A percentile compares a stretch with the other conserved stretches of the same genome.
phyloP scores from a whole-genome alignment of 257 asterid species.

The Cruciata laevipes region DNA sequence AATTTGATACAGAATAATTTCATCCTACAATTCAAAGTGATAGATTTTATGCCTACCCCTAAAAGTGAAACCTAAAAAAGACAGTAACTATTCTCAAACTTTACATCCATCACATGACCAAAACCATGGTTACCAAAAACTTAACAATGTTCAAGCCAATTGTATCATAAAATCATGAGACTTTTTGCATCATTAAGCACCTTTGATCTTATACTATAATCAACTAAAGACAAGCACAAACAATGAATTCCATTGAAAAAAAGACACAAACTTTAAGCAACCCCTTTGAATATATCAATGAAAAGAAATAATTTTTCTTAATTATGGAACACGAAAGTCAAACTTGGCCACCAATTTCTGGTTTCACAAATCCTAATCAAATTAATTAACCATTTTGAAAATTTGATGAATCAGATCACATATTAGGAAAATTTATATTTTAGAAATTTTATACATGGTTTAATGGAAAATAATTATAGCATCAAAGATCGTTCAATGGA shows the following conservation, averaged over 20 bases:
- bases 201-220: too few species aligned
- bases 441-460: too few species aligned
- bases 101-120: neutral
- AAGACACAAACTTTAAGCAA: neutral
- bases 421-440: too few species aligned
- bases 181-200: neutral
- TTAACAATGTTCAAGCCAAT: neutral
- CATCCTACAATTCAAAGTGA: neutral
- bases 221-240: neutral
- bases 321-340: neutral
- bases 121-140: neutral
- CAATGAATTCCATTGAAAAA: neutral
- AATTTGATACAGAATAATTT: too few species aligned
- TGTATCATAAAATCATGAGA: neutral
- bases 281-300: too few species aligned
- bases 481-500: neutral
- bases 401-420: too few species aligned
- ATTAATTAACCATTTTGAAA: too few species aligned
- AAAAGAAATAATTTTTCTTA: too few species aligned
- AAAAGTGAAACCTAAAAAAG: neutral
- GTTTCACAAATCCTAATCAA: neutral
- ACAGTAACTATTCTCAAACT: neutral
- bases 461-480: neutral
- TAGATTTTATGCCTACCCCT: neutral
- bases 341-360: neutral